Conservation (phyloP, 1,284 basidiomycete genomes). For the Anthracocystis panici-leucophaei region DNA sequence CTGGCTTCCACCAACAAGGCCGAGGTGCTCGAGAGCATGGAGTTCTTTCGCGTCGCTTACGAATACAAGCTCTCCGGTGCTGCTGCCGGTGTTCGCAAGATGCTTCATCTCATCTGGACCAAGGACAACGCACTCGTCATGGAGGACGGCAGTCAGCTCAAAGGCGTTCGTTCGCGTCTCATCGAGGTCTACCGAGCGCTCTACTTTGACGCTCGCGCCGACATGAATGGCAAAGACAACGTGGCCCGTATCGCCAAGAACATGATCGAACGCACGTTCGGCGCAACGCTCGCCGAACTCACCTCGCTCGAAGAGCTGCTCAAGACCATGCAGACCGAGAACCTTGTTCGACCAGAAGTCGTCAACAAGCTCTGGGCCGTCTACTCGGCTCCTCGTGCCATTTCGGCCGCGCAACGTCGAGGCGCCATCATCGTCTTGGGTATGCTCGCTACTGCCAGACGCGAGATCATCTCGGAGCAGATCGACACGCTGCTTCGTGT, state of each 20-base stretch:
- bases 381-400: slow-evolving; percentile 73
- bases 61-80: slow-evolving; percentile 82
- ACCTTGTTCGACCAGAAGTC: slow-evolving; percentile 85
- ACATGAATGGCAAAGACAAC: slow-evolving; percentile 82
- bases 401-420: slow-evolving; percentile 83
- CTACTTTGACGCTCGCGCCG: slow-evolving; percentile 78
- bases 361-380: slow-evolving; percentile 94
- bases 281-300: slow-evolving; percentile 89
- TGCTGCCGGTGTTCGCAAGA: slow-evolving; percentile 83
- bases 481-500: slow-evolving; percentile 87
- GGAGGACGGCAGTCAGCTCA: slow-evolving; percentile 83
- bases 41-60: slow-evolving; percentile 88
- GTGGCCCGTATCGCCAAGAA: slow-evolving; percentile 96
- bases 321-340: slow-evolving; percentile 87
- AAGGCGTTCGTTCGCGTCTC: slow-evolving; percentile 86
- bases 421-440: slow-evolving; percentile 94
- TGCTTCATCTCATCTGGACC: slow-evolving; percentile 97
- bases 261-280: slow-evolving; percentile 77
- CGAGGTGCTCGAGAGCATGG: slow-evolving; percentile 94
- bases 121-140: slow-evolving; percentile 90
- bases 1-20: slow-evolving; percentile 91
- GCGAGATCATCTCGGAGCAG: slow-evolving; percentile 85
- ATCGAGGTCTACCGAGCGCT: slow-evolving; percentile 89
- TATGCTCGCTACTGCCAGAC: slow-evolving; percentile 90
- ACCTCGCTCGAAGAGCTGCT: slow-evolving; percentile 97